phyloP scores from a whole-genome alignment of 352 stramenopile genomes.

The Hyaloperonospora brassicae region DNA sequence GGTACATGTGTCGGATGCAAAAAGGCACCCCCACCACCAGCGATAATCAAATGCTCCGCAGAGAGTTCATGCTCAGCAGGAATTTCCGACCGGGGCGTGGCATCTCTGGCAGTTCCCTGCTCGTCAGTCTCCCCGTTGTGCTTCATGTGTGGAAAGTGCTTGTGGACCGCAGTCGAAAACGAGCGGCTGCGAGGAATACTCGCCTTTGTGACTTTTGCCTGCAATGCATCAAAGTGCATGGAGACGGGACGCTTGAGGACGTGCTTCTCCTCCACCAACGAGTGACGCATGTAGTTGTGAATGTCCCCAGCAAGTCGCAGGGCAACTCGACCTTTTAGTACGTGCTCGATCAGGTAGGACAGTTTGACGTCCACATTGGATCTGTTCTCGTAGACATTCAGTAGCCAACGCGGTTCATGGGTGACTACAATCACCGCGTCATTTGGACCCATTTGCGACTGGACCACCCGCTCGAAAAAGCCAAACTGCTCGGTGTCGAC shows the following conservation, averaged over 20 bases:
- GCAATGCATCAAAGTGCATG: constrained; percentile 21
- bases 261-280: constrained; percentile 40
- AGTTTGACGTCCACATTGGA: constrained; percentile 69
- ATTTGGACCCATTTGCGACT: constrained; percentile 62
- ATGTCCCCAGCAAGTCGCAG: constrained; percentile 87
- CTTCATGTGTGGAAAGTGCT: constrained; percentile 78
- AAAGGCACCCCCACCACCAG: constrained; percentile 84
- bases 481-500: constrained; percentile 90
- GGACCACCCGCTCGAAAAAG: constrained; percentile 83
- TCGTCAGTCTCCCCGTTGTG: constrained; percentile 9
- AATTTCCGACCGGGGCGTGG: constrained; percentile 4
- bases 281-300: constrained; percentile 91
- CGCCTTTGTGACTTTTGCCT: constrained; percentile 11
- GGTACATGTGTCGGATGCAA: constrained; percentile 87
- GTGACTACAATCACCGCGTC: constrained; percentile 89
- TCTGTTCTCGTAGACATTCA: constrained; percentile 81
- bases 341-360: constrained; percentile 61
- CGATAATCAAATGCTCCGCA: constrained; percentile 78
- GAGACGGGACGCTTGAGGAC: constrained; percentile 25
- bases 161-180: constrained; percentile 30
- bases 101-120: constrained; percentile 7
- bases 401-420: constrained; percentile 88
- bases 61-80: constrained; percentile 13
- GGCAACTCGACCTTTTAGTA: constrained; percentile 65
- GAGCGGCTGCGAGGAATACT: constrained; percentile 27